Conservation (phyloP, 1,284 basidiomycete genomes). For the Athelia psychrophila region DNA sequence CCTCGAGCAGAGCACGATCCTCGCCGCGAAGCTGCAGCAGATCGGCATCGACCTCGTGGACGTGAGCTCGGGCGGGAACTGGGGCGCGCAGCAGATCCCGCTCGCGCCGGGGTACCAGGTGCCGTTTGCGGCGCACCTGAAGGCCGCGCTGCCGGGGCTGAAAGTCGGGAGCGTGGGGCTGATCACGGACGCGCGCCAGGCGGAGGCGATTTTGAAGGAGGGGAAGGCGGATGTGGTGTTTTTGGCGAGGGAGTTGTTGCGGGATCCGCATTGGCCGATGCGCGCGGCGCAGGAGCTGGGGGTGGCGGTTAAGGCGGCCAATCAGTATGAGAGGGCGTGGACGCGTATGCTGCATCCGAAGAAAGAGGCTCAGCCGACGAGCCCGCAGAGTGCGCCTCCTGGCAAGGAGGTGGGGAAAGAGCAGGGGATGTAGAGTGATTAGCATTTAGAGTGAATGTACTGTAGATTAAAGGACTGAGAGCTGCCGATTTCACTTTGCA, state of each 20-base stretch:
- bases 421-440: too few species aligned
- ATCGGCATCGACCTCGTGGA: conserved; percentile 74
- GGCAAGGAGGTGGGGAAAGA: too few species aligned
- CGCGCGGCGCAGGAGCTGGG: conserved; percentile 55
- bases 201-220: conserved; percentile 62
- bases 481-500: too few species aligned
- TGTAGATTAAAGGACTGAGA: too few species aligned
- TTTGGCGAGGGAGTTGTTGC: conserved; percentile 63
- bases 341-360: neutral
- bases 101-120: conserved; percentile 62
- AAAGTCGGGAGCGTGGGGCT: conserved; percentile 70
- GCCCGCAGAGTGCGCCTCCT: too few species aligned
- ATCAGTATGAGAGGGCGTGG: conserved; percentile 68
- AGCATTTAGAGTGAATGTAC: too few species aligned
- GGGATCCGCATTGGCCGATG: conserved; percentile 57
- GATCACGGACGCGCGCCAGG: conserved; percentile 63
- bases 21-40: conserved; percentile 54
- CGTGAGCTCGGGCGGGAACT: conserved; percentile 69
- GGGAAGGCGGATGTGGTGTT: conserved; percentile 71
- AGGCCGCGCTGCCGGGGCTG: conserved; percentile 56
- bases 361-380: too few species aligned
- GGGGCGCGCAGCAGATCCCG: conserved; percentile 55
- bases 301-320: conserved; percentile 57
- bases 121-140: conserved; percentile 68
- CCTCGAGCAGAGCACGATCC: conserved; percentile 68